phyloP scores from a whole-genome alignment of 768 basidiomycete genomes.

The Phallus indusiatus region DNA sequence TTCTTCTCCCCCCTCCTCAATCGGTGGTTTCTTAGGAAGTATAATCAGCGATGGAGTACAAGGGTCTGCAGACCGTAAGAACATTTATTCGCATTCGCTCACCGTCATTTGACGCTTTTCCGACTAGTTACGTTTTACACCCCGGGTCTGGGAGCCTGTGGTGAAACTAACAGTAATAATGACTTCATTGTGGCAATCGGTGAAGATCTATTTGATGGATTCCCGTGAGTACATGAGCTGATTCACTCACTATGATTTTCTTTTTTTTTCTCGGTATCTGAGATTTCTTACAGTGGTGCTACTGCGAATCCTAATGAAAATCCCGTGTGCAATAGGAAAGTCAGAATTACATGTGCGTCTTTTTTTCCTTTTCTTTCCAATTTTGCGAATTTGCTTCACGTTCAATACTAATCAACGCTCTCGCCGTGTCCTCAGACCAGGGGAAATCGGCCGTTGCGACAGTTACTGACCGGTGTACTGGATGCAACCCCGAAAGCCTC shows the following conservation, averaged over 20 bases:
- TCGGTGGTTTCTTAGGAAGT: too few species aligned
- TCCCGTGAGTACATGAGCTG: constrained; percentile 38
- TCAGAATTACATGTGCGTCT: constrained; percentile 39
- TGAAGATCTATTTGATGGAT: constrained; percentile 44
- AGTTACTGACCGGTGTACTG: constrained; percentile 54
- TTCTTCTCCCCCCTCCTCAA: too few species aligned
- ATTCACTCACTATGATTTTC: not conserved
- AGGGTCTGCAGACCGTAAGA: too few species aligned
- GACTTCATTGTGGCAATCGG: constrained; percentile 55
- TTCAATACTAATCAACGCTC: not conserved
- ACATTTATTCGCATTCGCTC: too few species aligned
- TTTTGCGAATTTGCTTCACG: too few species aligned
- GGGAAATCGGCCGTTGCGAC: constrained; percentile 39
- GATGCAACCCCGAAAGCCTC: constrained; percentile 41
- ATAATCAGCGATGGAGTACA: too few species aligned
- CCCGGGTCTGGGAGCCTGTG: constrained; percentile 58
- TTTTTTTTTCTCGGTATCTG: not conserved
- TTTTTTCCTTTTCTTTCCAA: not conserved
- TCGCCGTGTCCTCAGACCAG: constrained; percentile 28
- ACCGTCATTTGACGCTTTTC: not conserved
- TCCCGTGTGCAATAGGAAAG: constrained; percentile 52
- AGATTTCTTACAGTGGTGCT: constrained; percentile 32
- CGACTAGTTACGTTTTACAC: constrained; percentile 42
- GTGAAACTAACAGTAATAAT: constrained; percentile 40
- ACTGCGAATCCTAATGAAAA: constrained; percentile 60